Base-by-base conservation (phyloP, 2,329 filamentous ascomycete species). In the Coniochaeta sp. region DNA sequence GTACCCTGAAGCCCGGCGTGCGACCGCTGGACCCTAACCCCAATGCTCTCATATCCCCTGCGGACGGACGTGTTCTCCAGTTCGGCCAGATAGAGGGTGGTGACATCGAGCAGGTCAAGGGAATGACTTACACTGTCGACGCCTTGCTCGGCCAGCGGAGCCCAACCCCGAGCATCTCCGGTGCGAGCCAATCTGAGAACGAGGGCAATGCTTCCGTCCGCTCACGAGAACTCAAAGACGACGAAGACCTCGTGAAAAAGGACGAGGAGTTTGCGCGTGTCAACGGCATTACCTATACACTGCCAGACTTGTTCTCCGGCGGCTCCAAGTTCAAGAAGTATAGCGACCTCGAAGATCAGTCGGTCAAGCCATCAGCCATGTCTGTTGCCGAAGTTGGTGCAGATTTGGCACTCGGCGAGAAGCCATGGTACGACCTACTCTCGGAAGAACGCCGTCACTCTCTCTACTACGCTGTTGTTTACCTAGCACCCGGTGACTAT, bases 61-160 rank as follows among this genome's bases (percentile, higher is more conserved):
- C 94, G 5, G 94, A 99, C 67, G 94, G 94, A 46, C 87, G 87
- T 57, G 80, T 99, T 45, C 80, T 99, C 24, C 92, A 97, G 62
- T 96, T 91, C 60, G 94, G 94, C 10, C 85, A 84, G 60, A 96
- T 99, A 52, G 87, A 95, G 62, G 84, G 91, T 61, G 91, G 92
- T 47, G 90, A 96, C 63, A 95, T 99, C 40, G 94, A 99, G 68
- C 94, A 99, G 71, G 92, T 99, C 57, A 99, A 99, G 71, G 94
- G 94, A 54, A 94, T 99, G 78, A 99, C 94, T 1, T 99, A 99
- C 71, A 95, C 86, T 58, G 81, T 99, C 51, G 94, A 99, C 65
- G 91, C 94, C 7, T 79, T 99, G 1, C 79, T 99, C 2, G 94
- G 94, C 49, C 83, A 81, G 57, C 74, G 76, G 55, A 80, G 76